Evolutionary conservation across 2,329 filamentous ascomycete species (phyloP).

Genomic region (Cyphellophora europaea): DNA sequence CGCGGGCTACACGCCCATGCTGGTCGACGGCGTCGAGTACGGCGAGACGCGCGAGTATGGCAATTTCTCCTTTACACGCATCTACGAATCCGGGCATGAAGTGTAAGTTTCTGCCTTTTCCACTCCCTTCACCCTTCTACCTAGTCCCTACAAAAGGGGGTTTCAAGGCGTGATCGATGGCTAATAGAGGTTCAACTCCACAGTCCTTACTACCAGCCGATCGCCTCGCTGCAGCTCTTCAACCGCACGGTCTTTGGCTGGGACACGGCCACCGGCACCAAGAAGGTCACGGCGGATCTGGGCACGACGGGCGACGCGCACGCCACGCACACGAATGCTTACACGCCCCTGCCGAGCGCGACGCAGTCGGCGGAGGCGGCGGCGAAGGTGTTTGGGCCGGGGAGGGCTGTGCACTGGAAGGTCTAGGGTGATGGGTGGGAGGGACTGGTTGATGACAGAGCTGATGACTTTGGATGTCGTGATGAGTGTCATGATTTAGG

Average conservation of each 20-base stretch:
- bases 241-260: constrained; percentile 49
- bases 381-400: too few species aligned
- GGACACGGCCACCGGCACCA: constrained; percentile 45
- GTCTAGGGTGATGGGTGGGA: too few species aligned
- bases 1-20: constrained; percentile 64
- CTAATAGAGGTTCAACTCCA: too few species aligned
- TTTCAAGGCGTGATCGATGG: too few species aligned
- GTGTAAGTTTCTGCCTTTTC: too few species aligned
- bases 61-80: constrained; percentile 59
- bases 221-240: constrained; percentile 51
- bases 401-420: too few species aligned
- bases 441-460: too few species aligned
- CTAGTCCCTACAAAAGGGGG: too few species aligned
- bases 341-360: constrained; percentile 24
- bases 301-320: constrained; percentile 29
- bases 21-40: constrained; percentile 57
- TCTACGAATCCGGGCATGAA: constrained; percentile 58
- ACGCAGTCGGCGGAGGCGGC: too few species aligned
- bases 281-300: constrained; percentile 25
- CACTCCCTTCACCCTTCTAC: too few species aligned
- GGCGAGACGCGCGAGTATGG: constrained; percentile 69
- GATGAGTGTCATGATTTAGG: too few species aligned
- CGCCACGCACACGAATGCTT: constrained; percentile 38
- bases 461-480: too few species aligned
- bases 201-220: constrained; percentile 52